phyloP scores from a whole-genome alignment of 345 rosid genomes.

The Anacardium occidentale region DNA sequence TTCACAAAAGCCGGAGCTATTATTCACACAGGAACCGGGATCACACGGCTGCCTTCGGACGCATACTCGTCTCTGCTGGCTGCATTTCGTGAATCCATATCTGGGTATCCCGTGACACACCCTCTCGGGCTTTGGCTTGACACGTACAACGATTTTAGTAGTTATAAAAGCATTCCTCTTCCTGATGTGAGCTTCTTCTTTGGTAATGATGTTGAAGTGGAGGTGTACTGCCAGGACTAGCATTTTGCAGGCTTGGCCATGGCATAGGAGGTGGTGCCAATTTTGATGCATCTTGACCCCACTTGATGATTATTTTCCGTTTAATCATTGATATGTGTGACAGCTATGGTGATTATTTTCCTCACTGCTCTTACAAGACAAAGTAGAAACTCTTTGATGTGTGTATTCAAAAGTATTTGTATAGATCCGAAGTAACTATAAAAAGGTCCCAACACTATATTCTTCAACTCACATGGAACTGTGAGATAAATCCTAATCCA shows the following conservation, averaged over 20 bases:
- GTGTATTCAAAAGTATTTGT: too few species aligned
- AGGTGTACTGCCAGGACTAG: too few species aligned
- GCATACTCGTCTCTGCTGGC: conserved; percentile 51
- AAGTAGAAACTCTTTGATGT: too few species aligned
- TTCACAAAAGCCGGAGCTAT: conserved; percentile 54
- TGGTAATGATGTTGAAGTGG: conserved; percentile 41
- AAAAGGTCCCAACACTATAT: too few species aligned
- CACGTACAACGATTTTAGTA: conserved; percentile 74
- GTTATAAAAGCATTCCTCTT: conserved; percentile 21
- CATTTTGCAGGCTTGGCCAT: too few species aligned
- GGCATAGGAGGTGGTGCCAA: too few species aligned
- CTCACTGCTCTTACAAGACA: too few species aligned
- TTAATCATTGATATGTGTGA: too few species aligned
- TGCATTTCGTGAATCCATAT: conserved; percentile 52
- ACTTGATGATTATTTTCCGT: too few species aligned
- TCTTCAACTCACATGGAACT: not conserved
- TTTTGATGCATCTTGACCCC: too few species aligned
- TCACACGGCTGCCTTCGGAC: conserved; percentile 63
- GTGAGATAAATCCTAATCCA: not conserved
- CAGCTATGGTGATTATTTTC: too few species aligned
- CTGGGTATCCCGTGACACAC: conserved; percentile 49
- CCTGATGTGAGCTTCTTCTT: conserved; percentile 58
- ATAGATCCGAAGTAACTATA: too few species aligned
- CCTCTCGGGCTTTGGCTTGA: conserved; percentile 52
- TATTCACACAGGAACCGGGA: conserved; percentile 91